These are phyloP conservation scores for Lomentospora prolificans DNA, from an alignment of 2,329 filamentous ascomycete species.

Conservation along the genomic window DNA sequence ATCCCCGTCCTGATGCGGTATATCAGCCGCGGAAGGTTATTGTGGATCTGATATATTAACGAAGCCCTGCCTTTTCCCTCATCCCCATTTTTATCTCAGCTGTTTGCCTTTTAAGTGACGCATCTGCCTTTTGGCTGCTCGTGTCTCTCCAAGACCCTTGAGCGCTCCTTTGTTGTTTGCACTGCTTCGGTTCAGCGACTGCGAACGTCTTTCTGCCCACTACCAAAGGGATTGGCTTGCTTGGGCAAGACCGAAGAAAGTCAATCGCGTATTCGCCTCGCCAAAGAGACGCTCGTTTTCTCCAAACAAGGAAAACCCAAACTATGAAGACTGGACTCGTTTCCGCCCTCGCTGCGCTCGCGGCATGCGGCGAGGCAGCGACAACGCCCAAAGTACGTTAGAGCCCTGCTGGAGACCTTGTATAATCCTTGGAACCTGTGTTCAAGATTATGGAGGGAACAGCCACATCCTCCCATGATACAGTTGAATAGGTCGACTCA, in stretches of 20 bases:
- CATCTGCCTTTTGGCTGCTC: neutral
- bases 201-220: neutral
- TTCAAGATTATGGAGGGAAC: neutral
- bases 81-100: neutral
- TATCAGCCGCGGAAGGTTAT: constrained; percentile 1
- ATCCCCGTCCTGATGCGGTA: neutral
- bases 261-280: neutral
- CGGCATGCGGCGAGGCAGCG: constrained; percentile 10
- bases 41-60: neutral
- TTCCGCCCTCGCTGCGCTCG: constrained; percentile 1
- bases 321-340: neutral
- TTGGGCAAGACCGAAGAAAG: neutral
- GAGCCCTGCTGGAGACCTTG: constrained; percentile 14
- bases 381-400: constrained; percentile 16
- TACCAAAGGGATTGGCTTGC: neutral
- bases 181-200: neutral
- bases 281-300: no score
- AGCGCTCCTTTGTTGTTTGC: neutral
- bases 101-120: neutral
- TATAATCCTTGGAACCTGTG: constrained; percentile 3
- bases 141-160: neutral
- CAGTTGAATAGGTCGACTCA: neutral
- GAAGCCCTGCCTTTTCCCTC: neutral
- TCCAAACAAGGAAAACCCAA: no score
- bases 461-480: neutral